phyloP scores from a whole-genome alignment of 2,329 filamentous ascomycete species.

The Ophiosphaerella narmari region DNA sequence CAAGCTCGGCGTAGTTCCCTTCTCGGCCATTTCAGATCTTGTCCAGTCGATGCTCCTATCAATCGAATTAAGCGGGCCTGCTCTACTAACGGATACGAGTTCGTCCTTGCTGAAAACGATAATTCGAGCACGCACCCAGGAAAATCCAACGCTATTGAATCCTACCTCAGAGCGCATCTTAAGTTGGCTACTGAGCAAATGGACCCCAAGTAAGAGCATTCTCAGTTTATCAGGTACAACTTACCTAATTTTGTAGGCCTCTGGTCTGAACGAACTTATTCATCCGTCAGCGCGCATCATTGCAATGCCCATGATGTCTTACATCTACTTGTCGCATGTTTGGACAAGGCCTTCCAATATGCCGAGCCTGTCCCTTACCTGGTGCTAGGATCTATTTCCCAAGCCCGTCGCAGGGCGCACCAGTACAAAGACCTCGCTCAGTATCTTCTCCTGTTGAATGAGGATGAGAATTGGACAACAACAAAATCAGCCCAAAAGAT shows the following conservation, averaged over 20 bases:
- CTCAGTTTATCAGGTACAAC: too few species aligned
- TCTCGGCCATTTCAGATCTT: slow-evolving; percentile 69
- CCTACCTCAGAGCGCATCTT: slow-evolving; percentile 73
- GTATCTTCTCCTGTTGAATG: slow-evolving; percentile 54
- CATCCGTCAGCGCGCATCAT: slow-evolving; percentile 67
- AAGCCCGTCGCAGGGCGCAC: slow-evolving; percentile 50
- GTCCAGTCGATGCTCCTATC: slow-evolving; percentile 74
- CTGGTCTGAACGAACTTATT: slow-evolving; percentile 66
- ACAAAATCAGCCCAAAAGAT: not conserved
- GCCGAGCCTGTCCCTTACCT: slow-evolving; percentile 33
- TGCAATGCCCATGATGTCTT: slow-evolving; percentile 68
- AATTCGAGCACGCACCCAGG: slow-evolving; percentile 67
- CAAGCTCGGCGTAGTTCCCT: slow-evolving; percentile 67
- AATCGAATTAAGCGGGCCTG: slow-evolving; percentile 81
- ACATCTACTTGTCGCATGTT: slow-evolving; percentile 70
- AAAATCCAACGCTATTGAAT: slow-evolving; percentile 70
- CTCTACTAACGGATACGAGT: slow-evolving; percentile 77
- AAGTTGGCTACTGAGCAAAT: slow-evolving; percentile 80
- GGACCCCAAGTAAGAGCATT: slow-evolving; percentile 72
- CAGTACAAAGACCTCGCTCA: slow-evolving; percentile 50
- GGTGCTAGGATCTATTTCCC: slow-evolving; percentile 48
- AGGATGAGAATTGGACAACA: slow-evolving; percentile 2
- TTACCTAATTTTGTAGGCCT: slow-evolving; percentile 39
- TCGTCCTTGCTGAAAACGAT: slow-evolving; percentile 73
- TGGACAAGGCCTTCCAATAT: slow-evolving; percentile 55